Evolutionary conservation across 805 yeast species (phyloP).

Genomic region (Metschnikowia colocasiae): DNA sequence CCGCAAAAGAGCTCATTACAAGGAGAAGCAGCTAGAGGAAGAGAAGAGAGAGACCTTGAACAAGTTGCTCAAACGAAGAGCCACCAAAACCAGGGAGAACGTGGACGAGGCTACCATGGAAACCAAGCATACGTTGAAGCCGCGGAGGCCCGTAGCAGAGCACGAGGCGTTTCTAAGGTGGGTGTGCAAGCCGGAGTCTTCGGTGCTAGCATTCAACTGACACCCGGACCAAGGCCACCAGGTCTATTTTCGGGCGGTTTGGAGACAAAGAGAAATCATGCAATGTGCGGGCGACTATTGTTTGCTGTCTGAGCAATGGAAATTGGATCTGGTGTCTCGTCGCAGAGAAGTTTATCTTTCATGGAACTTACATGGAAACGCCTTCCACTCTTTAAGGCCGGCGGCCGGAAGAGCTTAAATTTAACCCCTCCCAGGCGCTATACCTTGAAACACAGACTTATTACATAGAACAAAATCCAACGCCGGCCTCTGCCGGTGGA

Average conservation of each 20-base stretch:
- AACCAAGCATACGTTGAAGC: constrained; percentile 22
- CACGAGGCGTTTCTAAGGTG: constrained; percentile 48
- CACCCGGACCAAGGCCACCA: background rate
- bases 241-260: background rate
- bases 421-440: no score
- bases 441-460: background rate
- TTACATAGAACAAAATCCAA: background rate
- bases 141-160: constrained; percentile 39
- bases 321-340: background rate
- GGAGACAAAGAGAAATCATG: background rate
- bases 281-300: background rate
- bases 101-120: constrained; percentile 27
- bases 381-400: no score
- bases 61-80: constrained; percentile 78
- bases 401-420: no score
- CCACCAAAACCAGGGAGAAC: constrained; percentile 58
- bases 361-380: background rate
- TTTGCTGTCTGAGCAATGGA: background rate
- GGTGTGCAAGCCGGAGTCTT: constrained; percentile 24
- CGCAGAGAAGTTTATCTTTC: background rate
- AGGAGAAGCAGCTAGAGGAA: constrained; percentile 79
- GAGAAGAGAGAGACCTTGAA: constrained; percentile 91
- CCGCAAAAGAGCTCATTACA: constrained; percentile 79
- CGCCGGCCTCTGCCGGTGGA: background rate
- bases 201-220: constrained; percentile 9